Conservation (phyloP, 2,329 filamentous ascomycete genomes). For the Epichloe gansuensis region DNA sequence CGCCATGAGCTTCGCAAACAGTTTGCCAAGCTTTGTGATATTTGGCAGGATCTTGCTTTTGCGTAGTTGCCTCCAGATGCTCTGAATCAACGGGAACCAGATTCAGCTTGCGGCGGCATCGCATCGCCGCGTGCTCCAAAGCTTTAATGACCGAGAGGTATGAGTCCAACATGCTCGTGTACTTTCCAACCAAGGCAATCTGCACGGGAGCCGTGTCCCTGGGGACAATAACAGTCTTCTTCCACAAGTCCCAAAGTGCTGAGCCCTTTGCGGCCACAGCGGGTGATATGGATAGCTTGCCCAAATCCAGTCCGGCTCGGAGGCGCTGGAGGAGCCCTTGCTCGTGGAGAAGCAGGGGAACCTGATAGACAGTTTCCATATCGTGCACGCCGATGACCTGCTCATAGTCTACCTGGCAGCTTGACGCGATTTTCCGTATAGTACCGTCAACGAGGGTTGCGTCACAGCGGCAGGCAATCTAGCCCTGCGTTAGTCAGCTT, state of each 20-base stretch:
- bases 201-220: slow-evolving; percentile 54
- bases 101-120: slow-evolving; percentile 65
- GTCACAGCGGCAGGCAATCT: slow-evolving; percentile 91
- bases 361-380: slow-evolving; percentile 84
- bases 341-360: slow-evolving; percentile 72
- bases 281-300: slow-evolving; percentile 39
- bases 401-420: slow-evolving; percentile 74
- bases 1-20: slow-evolving; percentile 56
- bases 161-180: slow-evolving; percentile 70
- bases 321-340: slow-evolving; percentile 62
- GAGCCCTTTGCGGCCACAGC: slow-evolving; percentile 49
- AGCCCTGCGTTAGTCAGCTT: neutral
- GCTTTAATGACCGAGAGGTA: slow-evolving; percentile 79
- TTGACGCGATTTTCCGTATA: slow-evolving; percentile 76
- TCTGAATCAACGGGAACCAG: slow-evolving; percentile 77
- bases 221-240: slow-evolving; percentile 39
- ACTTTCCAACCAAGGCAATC: slow-evolving; percentile 89
- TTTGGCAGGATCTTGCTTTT: slow-evolving; percentile 51
- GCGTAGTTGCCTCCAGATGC: slow-evolving; percentile 60
- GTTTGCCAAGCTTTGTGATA: slow-evolving; percentile 66
- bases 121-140: slow-evolving; percentile 85
- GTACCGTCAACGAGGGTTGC: slow-evolving; percentile 59
- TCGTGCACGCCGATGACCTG: slow-evolving; percentile 87
- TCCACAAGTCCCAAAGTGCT: slow-evolving; percentile 70
- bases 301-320: slow-evolving; percentile 51